Percentiles rank a stretch among this genome's conserved stretches.
These are phyloP conservation scores for Xylaria sp. DNA, from an alignment of 2,329 filamentous ascomycete genomes.

Conservation along the genomic window DNA sequence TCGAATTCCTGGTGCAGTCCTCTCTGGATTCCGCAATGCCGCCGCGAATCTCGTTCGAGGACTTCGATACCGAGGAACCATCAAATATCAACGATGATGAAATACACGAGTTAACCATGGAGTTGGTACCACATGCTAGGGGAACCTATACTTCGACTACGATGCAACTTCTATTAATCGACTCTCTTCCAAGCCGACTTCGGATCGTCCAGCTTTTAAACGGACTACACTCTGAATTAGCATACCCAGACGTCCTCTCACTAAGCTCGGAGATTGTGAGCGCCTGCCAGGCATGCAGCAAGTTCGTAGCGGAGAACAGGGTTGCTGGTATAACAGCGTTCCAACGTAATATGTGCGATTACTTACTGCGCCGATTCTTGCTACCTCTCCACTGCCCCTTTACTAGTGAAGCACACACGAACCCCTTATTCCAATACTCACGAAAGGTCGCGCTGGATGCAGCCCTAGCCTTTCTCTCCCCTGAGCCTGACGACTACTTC, in stretches of 20 bases:
- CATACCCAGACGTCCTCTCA: constrained; percentile 44
- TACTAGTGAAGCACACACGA: constrained; percentile 46
- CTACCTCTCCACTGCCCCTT: constrained; percentile 60
- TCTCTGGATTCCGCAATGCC: constrained; percentile 48
- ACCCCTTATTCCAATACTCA: constrained; percentile 57
- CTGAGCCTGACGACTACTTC: constrained; percentile 46
- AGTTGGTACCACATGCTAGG: constrained; percentile 33
- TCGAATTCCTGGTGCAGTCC: constrained; percentile 48
- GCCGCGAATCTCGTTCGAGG: constrained; percentile 46
- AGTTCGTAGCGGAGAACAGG: constrained; percentile 31
- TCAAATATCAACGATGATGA: constrained; percentile 45
- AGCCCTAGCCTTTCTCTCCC: constrained; percentile 45
- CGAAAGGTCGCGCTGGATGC: constrained; percentile 54
- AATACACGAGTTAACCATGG: constrained; percentile 33
- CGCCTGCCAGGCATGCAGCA: constrained; percentile 32
- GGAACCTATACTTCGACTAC: constrained; percentile 42
- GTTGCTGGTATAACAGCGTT: constrained; percentile 42
- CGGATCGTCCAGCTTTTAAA: constrained; percentile 44
- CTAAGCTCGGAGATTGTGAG: constrained; percentile 44
- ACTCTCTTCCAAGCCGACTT: constrained; percentile 45
- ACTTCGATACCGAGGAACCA: constrained; percentile 48
- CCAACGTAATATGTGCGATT: constrained; percentile 56
- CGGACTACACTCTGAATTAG: constrained; percentile 40
- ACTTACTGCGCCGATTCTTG: constrained; percentile 59
- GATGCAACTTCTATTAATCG: constrained; percentile 45